Evolutionary conservation across 176 grass and related monocot species (phyloP).

Genomic region (Areca catechu): DNA sequence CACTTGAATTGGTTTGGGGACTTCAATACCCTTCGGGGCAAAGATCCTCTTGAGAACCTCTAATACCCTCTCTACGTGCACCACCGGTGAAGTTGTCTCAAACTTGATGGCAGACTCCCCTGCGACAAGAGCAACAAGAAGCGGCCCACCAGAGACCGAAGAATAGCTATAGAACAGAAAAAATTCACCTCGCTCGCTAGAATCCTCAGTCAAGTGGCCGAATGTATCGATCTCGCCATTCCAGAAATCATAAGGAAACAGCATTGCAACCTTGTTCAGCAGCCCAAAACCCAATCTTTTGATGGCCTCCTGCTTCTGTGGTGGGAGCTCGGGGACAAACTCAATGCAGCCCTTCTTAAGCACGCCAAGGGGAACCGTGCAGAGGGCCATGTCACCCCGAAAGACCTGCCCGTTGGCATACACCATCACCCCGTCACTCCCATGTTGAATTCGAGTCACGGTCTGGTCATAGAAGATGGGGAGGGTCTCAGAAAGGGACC

Average conservation of each 20-base stretch:
- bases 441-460: slow-evolving; percentile 72
- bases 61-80: slow-evolving; percentile 58
- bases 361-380: slow-evolving; percentile 78
- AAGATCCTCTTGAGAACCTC: slow-evolving; percentile 73
- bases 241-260: slow-evolving; percentile 88
- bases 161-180: slow-evolving; percentile 97
- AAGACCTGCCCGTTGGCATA: slow-evolving; percentile 65
- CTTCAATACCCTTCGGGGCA: slow-evolving; percentile 73
- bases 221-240: slow-evolving; percentile 83
- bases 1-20: slow-evolving; percentile 79
- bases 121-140: slow-evolving; percentile 90
- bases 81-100: slow-evolving; percentile 52
- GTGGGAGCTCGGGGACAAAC: slow-evolving; percentile 65
- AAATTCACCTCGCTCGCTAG: slow-evolving; percentile 63
- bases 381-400: slow-evolving; percentile 81
- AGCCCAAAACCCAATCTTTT: slow-evolving; percentile 81
- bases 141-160: slow-evolving; percentile 80
- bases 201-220: slow-evolving; percentile 80
- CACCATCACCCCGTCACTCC: slow-evolving; percentile 71
- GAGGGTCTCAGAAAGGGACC: slow-evolving; percentile 49
- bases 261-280: slow-evolving; percentile 85
- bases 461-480: slow-evolving; percentile 73
- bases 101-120: slow-evolving; percentile 87
- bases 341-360: slow-evolving; percentile 75
- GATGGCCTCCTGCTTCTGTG: slow-evolving; percentile 60